Evolutionary conservation across 208 protist species (phyloP), one percentile per base, ranked within the genome.

Genomic region (Porcisia hertigi): DNA sequence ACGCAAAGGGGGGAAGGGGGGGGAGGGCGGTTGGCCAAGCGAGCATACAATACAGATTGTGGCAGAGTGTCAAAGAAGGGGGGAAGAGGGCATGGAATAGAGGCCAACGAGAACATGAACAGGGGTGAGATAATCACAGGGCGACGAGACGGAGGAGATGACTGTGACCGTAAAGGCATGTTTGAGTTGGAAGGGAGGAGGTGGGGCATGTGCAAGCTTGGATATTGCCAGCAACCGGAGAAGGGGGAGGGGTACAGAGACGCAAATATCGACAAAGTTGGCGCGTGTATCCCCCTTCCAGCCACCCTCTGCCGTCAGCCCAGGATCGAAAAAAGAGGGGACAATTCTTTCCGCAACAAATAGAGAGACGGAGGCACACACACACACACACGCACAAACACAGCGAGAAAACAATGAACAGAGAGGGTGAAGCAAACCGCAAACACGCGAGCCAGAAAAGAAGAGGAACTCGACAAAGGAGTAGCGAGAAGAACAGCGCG

Each of bases 51-150:
- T 30, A 30, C 30, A 30, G 30, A 47, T 18, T 18, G 8, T 4
- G 20, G 70, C 0, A 55, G 66, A 72, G 41, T 3, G 53, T 58
- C 57, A 71, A 39, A 62, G 43, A 67, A 75, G 39, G 55, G 55
- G 30, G 30, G 30, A 30, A 30, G 30, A 30, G 30, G 30, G 30
- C 30, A 30, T 30, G 30, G 30, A 30, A 30, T 30, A 30, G 30
- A 30, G 30, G 30, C 30, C 30, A 30, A 30, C 30, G 30, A 30
- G 30, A 30, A 30, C 30, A 30, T 30, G 30, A 30, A 30, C 30
- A 30, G 30, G 30, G 30, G 30, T 30, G 30, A 30, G 30, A 0
- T 30, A 30, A 30, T 30, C 30, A 30, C 30, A 30, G 30, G 30
- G 30, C 30, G 30, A 30, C 30, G 30, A 30, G 30, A 30, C 30